Conservation (phyloP, 2,329 filamentous ascomycete genomes). For the Xylaria sp. region DNA sequence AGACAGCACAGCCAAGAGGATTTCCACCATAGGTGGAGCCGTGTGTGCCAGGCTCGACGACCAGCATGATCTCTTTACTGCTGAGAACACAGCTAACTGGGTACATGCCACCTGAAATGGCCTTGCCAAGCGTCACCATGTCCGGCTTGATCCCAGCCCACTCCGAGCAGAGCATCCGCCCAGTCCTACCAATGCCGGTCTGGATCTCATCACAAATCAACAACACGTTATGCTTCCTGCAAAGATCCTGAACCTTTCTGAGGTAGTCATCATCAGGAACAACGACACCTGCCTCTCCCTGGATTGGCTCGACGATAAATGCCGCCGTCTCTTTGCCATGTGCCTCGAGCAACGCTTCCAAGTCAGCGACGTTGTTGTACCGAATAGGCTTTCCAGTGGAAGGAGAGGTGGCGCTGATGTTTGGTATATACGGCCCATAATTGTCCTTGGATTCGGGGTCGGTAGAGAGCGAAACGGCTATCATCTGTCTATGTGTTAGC, state of each 20-base stretch:
- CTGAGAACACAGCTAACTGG: constrained; percentile 95
- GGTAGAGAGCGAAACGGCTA: constrained; percentile 92
- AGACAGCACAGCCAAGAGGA: constrained; percentile 92
- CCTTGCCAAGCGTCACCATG: constrained; percentile 93
- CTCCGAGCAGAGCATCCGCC: constrained; percentile 91
- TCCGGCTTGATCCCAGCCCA: constrained; percentile 97
- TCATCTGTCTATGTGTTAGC: constrained; percentile 68
- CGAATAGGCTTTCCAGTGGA: constrained; percentile 80
- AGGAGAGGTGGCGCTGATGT: constrained; percentile 81
- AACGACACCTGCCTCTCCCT: constrained; percentile 96
- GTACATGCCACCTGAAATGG: constrained; percentile 98
- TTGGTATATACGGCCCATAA: constrained; percentile 95
- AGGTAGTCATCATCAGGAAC: constrained; percentile 94
- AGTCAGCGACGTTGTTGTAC: constrained; percentile 85
- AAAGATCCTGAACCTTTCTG: constrained; percentile 79
- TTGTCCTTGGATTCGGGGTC: constrained; percentile 96
- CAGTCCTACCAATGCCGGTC: constrained; percentile 94
- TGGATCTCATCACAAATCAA: constrained; percentile 99
- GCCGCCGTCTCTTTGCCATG: constrained; percentile 89
- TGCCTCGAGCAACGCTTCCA: constrained; percentile 80
- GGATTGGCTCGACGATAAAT: constrained; percentile 95
- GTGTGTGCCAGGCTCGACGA: constrained; percentile 94
- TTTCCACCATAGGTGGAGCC: constrained; percentile 99
- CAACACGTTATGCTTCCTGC: constrained; percentile 94
- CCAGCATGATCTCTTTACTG: constrained; percentile 91